phyloP scores from a whole-genome alignment of 2,329 filamentous ascomycete species.

The Colletotrichum sp. region DNA sequence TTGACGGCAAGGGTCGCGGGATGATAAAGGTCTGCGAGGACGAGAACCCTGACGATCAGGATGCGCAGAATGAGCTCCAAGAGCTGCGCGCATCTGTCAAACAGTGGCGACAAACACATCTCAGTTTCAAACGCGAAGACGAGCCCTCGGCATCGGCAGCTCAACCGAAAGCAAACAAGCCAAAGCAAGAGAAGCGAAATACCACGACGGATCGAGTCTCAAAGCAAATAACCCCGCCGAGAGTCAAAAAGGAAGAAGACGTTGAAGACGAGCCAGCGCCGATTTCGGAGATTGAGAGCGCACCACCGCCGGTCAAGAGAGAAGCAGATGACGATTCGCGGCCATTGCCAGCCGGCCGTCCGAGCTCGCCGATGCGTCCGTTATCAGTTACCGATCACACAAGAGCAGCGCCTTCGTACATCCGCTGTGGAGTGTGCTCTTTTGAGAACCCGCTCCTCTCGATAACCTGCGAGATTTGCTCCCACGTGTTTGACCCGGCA shows the following conservation, averaged over 20 bases:
- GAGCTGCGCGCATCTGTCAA: conserved; percentile 62
- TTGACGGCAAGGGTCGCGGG: conserved; percentile 69
- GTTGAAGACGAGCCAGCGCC: background rate
- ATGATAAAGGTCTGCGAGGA: conserved; percentile 80
- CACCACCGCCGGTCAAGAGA: background rate
- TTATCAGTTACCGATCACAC: background rate
- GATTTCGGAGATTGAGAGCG: background rate
- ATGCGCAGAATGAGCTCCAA: conserved; percentile 66
- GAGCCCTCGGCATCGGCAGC: background rate
- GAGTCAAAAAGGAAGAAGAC: conserved; percentile 1
- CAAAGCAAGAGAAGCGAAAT: background rate
- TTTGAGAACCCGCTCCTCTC: conserved; percentile 61
- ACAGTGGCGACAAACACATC: conserved; percentile 21
- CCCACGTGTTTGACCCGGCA: conserved; percentile 67
- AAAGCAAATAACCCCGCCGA: background rate
- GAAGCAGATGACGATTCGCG: background rate
- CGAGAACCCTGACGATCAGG: conserved; percentile 61
- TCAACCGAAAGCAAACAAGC: background rate
- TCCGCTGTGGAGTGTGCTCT: conserved; percentile 69
- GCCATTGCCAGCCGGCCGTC: background rate
- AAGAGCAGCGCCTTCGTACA: background rate
- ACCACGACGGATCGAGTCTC: background rate
- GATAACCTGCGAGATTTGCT: conserved; percentile 71
- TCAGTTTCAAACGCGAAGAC: conserved; percentile 8
- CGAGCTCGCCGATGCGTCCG: background rate